A percentile compares a stretch with the other conserved stretches of the same genome.
phyloP scores from a whole-genome alignment of 352 stramenopile species.

The Peronosclerospora sorghi region DNA sequence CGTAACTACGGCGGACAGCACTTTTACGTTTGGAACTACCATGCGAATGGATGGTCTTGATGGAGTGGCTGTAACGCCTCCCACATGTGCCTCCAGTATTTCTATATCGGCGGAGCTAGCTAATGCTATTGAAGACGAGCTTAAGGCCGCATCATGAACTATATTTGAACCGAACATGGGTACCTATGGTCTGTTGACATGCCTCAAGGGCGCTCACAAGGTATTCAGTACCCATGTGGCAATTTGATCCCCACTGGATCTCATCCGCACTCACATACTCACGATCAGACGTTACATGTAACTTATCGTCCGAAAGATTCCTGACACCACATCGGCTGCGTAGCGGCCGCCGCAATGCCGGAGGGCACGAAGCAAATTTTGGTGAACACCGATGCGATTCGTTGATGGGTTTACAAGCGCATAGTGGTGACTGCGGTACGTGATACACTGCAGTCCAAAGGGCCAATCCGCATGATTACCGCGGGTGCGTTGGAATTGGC shows the following conservation, averaged over 20 bases:
- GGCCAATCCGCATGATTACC: neutral
- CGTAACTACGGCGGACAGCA: too few relatives aligned
- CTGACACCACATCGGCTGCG: neutral
- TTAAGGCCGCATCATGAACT: neutral
- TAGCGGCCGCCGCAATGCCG: neutral
- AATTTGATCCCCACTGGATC: neutral
- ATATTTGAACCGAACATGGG: neutral
- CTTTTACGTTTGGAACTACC: too few relatives aligned
- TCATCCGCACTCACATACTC: neutral
- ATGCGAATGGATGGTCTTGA: too few relatives aligned
- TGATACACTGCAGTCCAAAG: neutral
- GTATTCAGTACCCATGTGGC: neutral
- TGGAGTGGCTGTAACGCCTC: neutral
- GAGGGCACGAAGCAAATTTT: neutral
- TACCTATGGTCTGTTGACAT: neutral
- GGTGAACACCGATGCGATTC: neutral
- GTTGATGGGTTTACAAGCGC: neutral
- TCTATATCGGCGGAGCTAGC: neutral
- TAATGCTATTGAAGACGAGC: neutral
- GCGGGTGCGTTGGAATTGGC: neutral
- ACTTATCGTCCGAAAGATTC: neutral
- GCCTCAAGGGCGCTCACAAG: neutral
- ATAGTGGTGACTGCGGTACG: neutral
- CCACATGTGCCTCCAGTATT: neutral
- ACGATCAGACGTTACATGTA: neutral